Evolutionary conservation across 352 stramenopile genomes (phyloP).

Genomic region (Globisporangium paddicum): DNA sequence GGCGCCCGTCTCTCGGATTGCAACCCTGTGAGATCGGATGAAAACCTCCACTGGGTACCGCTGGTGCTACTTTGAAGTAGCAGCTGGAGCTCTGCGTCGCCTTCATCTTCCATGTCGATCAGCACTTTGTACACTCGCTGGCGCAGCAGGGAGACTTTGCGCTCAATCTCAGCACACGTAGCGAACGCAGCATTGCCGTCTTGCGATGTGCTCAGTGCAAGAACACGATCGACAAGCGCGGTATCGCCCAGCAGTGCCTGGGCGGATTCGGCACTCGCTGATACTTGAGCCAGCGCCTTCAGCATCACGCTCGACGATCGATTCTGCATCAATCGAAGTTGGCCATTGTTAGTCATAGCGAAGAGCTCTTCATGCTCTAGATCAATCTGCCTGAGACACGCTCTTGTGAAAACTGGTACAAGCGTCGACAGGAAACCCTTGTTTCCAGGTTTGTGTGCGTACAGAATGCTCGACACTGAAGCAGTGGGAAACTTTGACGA

Average conservation of each 20-base stretch:
- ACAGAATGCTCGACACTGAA: slow-evolving; percentile 3
- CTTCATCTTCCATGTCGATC: slow-evolving; percentile 29
- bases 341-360: neutral
- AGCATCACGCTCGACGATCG: slow-evolving; percentile 1
- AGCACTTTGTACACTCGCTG: slow-evolving; percentile 42
- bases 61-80: neutral
- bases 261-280: neutral
- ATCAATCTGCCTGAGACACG: slow-evolving; percentile 1
- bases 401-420: neutral
- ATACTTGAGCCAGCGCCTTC: slow-evolving; percentile 8
- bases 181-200: slow-evolving; percentile 24
- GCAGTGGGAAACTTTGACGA: neutral
- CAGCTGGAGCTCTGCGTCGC: slow-evolving; percentile 19
- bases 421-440: neutral
- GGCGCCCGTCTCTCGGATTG: neutral
- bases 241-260: neutral
- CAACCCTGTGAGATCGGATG: neutral
- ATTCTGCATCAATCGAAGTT: neutral
- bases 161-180: slow-evolving; percentile 32
- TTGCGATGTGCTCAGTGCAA: slow-evolving; percentile 9
- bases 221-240: neutral
- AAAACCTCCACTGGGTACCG: neutral
- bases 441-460: neutral
- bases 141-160: slow-evolving; percentile 31
- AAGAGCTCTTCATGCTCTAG: neutral